A percentile compares a stretch with the other conserved stretches of the same genome.
Evolutionary conservation across 2,329 filamentous ascomycete genomes (phyloP).

Genomic region (Tolypocladium tropicale): DNA sequence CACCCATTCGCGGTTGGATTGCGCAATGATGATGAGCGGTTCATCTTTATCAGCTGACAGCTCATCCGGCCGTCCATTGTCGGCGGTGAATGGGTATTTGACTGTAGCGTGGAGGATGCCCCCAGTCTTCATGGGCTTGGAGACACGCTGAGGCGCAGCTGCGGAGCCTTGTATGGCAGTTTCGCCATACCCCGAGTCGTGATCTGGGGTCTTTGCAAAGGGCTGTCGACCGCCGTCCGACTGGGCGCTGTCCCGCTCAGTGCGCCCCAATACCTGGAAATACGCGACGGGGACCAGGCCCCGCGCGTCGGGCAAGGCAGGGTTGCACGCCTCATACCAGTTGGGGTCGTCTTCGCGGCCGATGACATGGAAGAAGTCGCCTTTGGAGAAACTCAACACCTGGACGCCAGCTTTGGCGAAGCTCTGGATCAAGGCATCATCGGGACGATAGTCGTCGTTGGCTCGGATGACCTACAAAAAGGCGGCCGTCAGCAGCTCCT

Average conservation of each 20-base stretch:
- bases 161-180: conserved; percentile 17
- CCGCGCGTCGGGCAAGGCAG: conserved; percentile 72
- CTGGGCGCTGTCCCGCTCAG: conserved; percentile 76
- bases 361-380: conserved; percentile 97
- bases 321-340: conserved; percentile 99
- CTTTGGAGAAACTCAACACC: conserved; percentile 83
- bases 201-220: conserved; percentile 53
- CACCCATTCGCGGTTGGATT: conserved; percentile 98
- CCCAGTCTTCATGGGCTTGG: conserved; percentile 47
- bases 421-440: conserved; percentile 67
- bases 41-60: conserved; percentile 90
- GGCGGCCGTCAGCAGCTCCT: not conserved
- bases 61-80: conserved; percentile 70
- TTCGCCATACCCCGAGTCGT: conserved; percentile 75
- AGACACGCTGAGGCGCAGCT: conserved; percentile 29
- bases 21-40: conserved; percentile 95
- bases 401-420: conserved; percentile 72
- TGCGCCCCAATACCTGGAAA: conserved; percentile 88
- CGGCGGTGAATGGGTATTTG: conserved; percentile 92
- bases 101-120: conserved; percentile 96
- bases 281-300: conserved; percentile 89
- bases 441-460: conserved; percentile 82
- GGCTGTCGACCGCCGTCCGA: conserved; percentile 45
- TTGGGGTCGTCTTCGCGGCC: conserved; percentile 87
- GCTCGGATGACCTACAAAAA: conserved; percentile 85